phyloP scores from a whole-genome alignment of 2,329 filamentous ascomycete species.

The Trichoderma harzianum region DNA sequence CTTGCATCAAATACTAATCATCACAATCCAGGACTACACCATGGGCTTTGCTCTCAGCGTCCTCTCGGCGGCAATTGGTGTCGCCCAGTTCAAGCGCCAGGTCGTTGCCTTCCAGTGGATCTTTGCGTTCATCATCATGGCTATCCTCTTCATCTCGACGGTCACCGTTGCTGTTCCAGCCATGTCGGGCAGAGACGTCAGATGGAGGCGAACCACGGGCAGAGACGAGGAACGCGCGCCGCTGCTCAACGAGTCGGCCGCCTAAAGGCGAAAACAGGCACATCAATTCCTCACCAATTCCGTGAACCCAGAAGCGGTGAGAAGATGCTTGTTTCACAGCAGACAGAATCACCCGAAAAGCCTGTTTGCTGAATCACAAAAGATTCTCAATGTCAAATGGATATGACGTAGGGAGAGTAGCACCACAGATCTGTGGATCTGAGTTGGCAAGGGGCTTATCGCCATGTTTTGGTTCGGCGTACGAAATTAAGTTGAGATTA shows the following conservation, averaged over 20 bases:
- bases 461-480: neutral
- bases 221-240: slow-evolving; percentile 59
- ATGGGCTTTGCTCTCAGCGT: slow-evolving; percentile 78
- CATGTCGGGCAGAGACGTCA: slow-evolving; percentile 56
- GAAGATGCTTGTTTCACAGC: slow-evolving; percentile 1
- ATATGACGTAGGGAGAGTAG: slow-evolving; percentile 7
- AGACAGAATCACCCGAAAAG: neutral
- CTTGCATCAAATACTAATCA: neutral
- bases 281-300: neutral
- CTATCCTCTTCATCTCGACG: slow-evolving; percentile 66
- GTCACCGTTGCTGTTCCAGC: slow-evolving; percentile 62
- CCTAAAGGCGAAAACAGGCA: neutral
- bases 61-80: slow-evolving; percentile 69
- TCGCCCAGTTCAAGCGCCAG: slow-evolving; percentile 71
- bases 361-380: neutral
- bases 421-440: neutral
- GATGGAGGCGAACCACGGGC: slow-evolving; percentile 43
- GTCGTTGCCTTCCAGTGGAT: slow-evolving; percentile 85
- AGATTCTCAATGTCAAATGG: neutral
- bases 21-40: slow-evolving; percentile 56
- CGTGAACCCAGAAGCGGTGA: neutral
- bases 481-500: neutral
- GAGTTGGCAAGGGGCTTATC: neutral
- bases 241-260: slow-evolving; percentile 50
- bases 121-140: slow-evolving; percentile 83